Conservation (phyloP, 2,329 filamentous ascomycete genomes). For the Albifimbria verrucaria region DNA sequence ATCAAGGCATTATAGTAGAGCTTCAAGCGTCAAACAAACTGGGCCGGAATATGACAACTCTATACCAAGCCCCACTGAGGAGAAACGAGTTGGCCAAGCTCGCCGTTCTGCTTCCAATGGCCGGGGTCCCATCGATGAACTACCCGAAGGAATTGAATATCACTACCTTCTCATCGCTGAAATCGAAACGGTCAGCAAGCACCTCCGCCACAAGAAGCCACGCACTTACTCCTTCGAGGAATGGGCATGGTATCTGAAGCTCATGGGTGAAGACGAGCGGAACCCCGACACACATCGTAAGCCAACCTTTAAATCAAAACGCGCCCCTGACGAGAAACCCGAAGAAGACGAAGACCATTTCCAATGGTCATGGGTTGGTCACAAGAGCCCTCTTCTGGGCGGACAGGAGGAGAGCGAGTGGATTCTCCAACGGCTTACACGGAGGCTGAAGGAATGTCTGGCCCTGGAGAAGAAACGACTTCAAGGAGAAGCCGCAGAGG, state of each 20-base stretch:
- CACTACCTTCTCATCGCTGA: slow-evolving; percentile 67
- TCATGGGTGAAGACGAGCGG: slow-evolving; percentile 67
- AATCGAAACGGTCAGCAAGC: slow-evolving; percentile 61
- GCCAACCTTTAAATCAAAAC: slow-evolving; percentile 23
- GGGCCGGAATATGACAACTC: neutral
- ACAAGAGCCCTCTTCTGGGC: slow-evolving; percentile 66
- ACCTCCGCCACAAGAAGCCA: slow-evolving; percentile 56
- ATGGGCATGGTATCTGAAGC: slow-evolving; percentile 78
- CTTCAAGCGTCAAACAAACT: slow-evolving; percentile 2
- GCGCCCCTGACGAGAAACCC: slow-evolving; percentile 4
- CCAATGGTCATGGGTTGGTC: slow-evolving; percentile 71
- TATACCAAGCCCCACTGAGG: neutral
- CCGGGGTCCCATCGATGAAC: slow-evolving; percentile 30
- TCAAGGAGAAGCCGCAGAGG: neutral
- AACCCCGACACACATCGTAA: slow-evolving; percentile 48
- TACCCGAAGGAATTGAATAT: slow-evolving; percentile 47
- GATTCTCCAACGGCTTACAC: slow-evolving; percentile 64
- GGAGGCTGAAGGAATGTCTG: slow-evolving; percentile 41
- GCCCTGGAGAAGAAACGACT: slow-evolving; percentile 12
- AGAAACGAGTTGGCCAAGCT: neutral
- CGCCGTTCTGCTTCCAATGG: slow-evolving; percentile 26
- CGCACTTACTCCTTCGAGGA: slow-evolving; percentile 76
- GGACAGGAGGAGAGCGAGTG: slow-evolving; percentile 67
- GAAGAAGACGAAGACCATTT: slow-evolving; percentile 1
- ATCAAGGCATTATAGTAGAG: neutral